These are phyloP conservation scores for Striga hermonthica DNA, from an alignment of 305 asterid genomes.

Conservation along the genomic window DNA sequence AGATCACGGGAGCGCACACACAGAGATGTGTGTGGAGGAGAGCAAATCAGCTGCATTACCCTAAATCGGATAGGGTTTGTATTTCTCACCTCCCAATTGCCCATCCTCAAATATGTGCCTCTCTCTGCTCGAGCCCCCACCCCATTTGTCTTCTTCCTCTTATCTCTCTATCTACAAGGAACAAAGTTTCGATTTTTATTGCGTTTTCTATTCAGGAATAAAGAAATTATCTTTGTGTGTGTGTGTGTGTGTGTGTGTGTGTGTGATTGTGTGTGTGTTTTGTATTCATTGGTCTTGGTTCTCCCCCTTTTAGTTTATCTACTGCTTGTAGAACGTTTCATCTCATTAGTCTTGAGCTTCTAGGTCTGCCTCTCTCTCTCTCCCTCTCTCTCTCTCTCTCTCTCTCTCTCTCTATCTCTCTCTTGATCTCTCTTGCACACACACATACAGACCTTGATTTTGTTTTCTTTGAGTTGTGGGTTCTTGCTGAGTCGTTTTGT, in stretches of 20 bases:
- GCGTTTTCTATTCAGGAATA: no score
- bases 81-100: background rate
- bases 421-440: background rate
- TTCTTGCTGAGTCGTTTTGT: constrained; percentile 16
- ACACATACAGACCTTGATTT: background rate
- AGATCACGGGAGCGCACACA: background rate
- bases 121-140: constrained; percentile 6
- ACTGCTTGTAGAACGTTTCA: no score
- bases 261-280: no score
- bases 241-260: no score
- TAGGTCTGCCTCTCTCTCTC: constrained; percentile 6
- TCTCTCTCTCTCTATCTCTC: constrained; percentile 11
- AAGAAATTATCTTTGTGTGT: no score
- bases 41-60: background rate
- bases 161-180: background rate
- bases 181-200: background rate
- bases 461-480: constrained; percentile 11
- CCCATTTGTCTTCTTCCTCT: constrained; percentile 11
- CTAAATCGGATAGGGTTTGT: constrained; percentile 5
- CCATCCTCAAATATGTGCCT: background rate
- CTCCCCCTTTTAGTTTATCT: constrained; percentile 31
- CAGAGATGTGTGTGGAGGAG: constrained; percentile 1
- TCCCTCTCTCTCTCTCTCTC: constrained; percentile 1
- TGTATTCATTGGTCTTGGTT: constrained; percentile 23
- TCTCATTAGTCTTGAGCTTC: constrained; percentile 35